phyloP scores from a whole-genome alignment of 2,329 filamentous ascomycete species.

The Colletotrichum tofieldiae region DNA sequence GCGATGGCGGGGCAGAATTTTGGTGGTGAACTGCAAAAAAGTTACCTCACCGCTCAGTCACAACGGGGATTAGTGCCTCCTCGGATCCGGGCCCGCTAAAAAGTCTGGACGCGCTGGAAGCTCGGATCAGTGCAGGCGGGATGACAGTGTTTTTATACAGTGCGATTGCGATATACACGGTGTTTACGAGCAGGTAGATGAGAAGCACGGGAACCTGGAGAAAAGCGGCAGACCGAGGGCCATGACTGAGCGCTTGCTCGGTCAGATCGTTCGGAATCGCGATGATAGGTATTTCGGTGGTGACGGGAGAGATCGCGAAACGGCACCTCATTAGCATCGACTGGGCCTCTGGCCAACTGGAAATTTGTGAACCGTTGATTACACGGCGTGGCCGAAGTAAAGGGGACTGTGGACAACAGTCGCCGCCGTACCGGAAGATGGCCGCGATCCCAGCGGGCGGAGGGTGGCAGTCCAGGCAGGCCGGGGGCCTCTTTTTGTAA shows the following conservation, averaged over 20 bases:
- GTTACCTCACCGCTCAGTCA: slow-evolving; percentile 34
- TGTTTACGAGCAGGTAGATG: background rate
- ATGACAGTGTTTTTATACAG: background rate
- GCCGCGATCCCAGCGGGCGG: background rate
- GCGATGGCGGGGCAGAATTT: slow-evolving; percentile 34
- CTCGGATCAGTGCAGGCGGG: background rate
- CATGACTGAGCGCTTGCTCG: background rate
- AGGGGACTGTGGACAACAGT: background rate
- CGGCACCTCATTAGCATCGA: background rate
- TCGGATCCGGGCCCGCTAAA: background rate
- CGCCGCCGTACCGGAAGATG: slow-evolving; percentile 2
- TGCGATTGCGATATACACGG: background rate
- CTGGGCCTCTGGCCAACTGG: background rate
- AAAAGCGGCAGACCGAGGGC: background rate
- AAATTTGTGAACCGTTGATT: background rate
- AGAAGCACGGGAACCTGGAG: background rate
- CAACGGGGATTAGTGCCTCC: background rate
- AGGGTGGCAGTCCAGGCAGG: background rate
- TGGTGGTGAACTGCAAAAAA: slow-evolving; percentile 21
- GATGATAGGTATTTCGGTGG: background rate
- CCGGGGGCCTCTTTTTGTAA: slow-evolving; percentile 16
- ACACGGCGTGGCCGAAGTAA: background rate
- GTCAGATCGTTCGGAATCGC: background rate
- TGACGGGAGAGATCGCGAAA: background rate
- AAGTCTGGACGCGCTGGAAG: slow-evolving; percentile 1